Percentiles rank a stretch among this genome's conserved stretches.
phyloP scores from a whole-genome alignment of 2,329 filamentous ascomycete species.

The Cucurbitaria berberidis region DNA sequence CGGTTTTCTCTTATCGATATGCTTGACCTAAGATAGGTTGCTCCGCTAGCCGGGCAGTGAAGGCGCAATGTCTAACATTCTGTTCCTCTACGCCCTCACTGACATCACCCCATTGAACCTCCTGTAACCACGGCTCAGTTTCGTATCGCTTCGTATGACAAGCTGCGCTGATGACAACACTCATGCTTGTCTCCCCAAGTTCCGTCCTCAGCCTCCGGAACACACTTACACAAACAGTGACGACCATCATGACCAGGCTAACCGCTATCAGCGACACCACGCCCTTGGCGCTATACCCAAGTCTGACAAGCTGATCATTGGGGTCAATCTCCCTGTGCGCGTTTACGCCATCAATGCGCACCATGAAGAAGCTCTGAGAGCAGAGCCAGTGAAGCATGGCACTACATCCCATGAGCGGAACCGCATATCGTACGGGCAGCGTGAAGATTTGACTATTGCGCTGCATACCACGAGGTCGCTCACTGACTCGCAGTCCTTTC shows the following conservation, averaged over 20 bases:
- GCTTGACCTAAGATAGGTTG: slow-evolving; percentile 6
- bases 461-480: slow-evolving; percentile 42
- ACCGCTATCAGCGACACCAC: slow-evolving; percentile 23
- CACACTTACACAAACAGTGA: slow-evolving; percentile 48
- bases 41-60: slow-evolving; percentile 7
- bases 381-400: slow-evolving; percentile 52
- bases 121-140: slow-evolving; percentile 16
- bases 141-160: slow-evolving; percentile 23
- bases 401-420: slow-evolving; percentile 47
- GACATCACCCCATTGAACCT: slow-evolving; percentile 23
- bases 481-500: slow-evolving; percentile 49
- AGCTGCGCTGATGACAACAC: slow-evolving; percentile 30
- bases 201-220: slow-evolving; percentile 74
- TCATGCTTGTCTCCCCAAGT: slow-evolving; percentile 78
- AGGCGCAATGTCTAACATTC: slow-evolving; percentile 15
- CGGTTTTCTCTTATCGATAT: not conserved
- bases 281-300: slow-evolving; percentile 26
- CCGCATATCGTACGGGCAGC: slow-evolving; percentile 45
- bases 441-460: slow-evolving; percentile 50
- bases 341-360: slow-evolving; percentile 31
- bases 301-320: slow-evolving; percentile 15
- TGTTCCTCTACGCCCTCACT: not conserved
- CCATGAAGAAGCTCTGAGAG: slow-evolving; percentile 52
- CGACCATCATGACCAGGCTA: slow-evolving; percentile 13
- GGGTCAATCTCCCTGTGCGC: slow-evolving; percentile 3